These are phyloP conservation scores for Harrya chromipes DNA, from an alignment of 768 basidiomycete species.

Conservation along the genomic window DNA sequence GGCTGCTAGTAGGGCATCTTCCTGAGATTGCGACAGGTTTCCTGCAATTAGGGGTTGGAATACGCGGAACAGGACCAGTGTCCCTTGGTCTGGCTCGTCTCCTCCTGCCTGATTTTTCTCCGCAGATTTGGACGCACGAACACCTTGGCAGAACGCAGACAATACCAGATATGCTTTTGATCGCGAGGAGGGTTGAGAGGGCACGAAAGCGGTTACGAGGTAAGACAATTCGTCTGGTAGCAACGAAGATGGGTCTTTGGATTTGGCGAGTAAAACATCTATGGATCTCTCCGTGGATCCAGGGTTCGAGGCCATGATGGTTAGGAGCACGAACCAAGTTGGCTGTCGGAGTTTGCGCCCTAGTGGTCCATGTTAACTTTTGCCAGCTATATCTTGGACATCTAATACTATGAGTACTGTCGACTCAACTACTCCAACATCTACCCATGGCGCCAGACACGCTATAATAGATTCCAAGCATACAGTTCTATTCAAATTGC, in stretches of 20 bases:
- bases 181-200: constrained; percentile 44
- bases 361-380: no score
- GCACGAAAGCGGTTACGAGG: constrained; percentile 51
- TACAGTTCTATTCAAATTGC: constrained; percentile 75
- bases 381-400: background rate
- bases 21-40: constrained; percentile 54
- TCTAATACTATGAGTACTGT: constrained; percentile 16
- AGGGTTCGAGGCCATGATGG: constrained; percentile 11
- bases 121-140: constrained; percentile 38
- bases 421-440: constrained; percentile 5
- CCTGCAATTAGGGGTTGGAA: constrained; percentile 51
- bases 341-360: no score
- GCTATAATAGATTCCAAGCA: constrained; percentile 60
- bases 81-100: constrained; percentile 43
- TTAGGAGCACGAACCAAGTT: background rate
- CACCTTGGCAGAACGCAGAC: constrained; percentile 64
- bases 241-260: constrained; percentile 35
- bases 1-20: constrained; percentile 49
- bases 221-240: constrained; percentile 55
- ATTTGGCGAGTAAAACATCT: constrained; percentile 32
- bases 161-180: constrained; percentile 72
- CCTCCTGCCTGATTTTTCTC: constrained; percentile 34
- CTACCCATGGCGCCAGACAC: constrained; percentile 11
- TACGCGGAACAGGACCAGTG: constrained; percentile 45
- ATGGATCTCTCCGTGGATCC: constrained; percentile 8